Percentiles rank a stretch among this genome's conserved stretches.
These are phyloP conservation scores for Aspergillus olivimuriae DNA, from an alignment of 495 filamentous ascomycete species.

Conservation along the genomic window DNA sequence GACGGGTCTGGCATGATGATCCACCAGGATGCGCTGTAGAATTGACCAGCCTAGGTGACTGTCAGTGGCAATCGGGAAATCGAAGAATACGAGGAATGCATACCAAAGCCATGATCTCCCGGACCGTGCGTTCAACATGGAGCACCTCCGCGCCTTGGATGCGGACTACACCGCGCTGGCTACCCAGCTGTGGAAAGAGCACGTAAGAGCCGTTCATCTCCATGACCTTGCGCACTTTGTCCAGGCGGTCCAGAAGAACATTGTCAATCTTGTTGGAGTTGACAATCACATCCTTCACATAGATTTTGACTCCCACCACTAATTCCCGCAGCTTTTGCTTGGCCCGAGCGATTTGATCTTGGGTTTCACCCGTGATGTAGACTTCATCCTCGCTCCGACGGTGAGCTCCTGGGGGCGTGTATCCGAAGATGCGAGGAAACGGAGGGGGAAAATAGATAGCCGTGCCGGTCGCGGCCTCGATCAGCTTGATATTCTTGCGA, in stretches of 20 bases:
- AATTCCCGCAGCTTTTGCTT: constrained; percentile 85
- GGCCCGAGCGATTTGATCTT: constrained; percentile 72
- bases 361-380: constrained; percentile 83
- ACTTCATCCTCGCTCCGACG: constrained; percentile 82
- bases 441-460: constrained; percentile 97
- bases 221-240: constrained; percentile 96
- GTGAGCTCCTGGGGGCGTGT: constrained; percentile 70
- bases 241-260: constrained; percentile 81
- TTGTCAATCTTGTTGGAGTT: constrained; percentile 87
- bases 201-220: constrained; percentile 93
- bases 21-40: constrained; percentile 97
- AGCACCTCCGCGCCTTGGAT: constrained; percentile 89
- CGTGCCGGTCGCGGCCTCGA: constrained; percentile 88
- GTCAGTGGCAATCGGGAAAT: no score
- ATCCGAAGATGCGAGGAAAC: constrained; percentile 83
- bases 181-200: constrained; percentile 78
- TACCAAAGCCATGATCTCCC: constrained; percentile 91
- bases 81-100: no score
- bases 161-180: constrained; percentile 69
- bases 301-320: constrained; percentile 71
- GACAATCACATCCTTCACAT: constrained; percentile 83
- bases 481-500: constrained; percentile 92
- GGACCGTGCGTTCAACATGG: constrained; percentile 87
- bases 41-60: constrained; percentile 86
- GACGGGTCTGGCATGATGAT: constrained; percentile 69